phyloP scores from a whole-genome alignment of 148 eudicot genomes.

The Rhododendron williamsianum region DNA sequence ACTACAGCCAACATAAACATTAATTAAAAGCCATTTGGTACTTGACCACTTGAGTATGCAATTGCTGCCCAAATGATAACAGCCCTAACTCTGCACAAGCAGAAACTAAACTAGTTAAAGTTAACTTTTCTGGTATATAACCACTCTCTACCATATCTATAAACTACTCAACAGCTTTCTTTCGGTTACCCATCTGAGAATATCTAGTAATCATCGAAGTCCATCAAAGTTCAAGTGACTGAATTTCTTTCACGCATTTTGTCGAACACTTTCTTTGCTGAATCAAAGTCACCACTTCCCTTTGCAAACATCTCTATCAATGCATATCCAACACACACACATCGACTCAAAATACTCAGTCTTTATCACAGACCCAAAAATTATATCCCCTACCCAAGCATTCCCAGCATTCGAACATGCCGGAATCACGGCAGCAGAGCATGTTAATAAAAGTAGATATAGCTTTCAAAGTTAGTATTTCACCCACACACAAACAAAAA shows the following conservation, averaged over 20 bases:
- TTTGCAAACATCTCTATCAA: slow-evolving; percentile 29
- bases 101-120: slow-evolving; percentile 15
- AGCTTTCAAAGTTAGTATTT: slow-evolving; percentile 10
- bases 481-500: no score
- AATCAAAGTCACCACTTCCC: slow-evolving; percentile 40
- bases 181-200: slow-evolving; percentile 33
- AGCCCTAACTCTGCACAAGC: slow-evolving; percentile 41
- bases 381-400: slow-evolving; percentile 28
- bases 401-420: slow-evolving; percentile 36
- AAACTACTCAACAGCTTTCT: slow-evolving; percentile 38
- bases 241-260: slow-evolving; percentile 46
- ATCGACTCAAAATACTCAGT: slow-evolving; percentile 41
- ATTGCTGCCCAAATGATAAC: slow-evolving; percentile 37
- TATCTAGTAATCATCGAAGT: slow-evolving; percentile 49
- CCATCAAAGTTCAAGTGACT: slow-evolving; percentile 36
- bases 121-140: not conserved
- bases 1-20: slow-evolving; percentile 54
- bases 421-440: slow-evolving; percentile 41
- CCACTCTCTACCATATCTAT: slow-evolving; percentile 44
- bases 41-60: slow-evolving; percentile 41
- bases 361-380: slow-evolving; percentile 48
- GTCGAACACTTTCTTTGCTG: slow-evolving; percentile 54
- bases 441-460: slow-evolving; percentile 39
- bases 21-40: slow-evolving; percentile 30
- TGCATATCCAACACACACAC: slow-evolving; percentile 30